phyloP scores from a whole-genome alignment of 139 green algal genomes.

The Pleodorina starrii region DNA sequence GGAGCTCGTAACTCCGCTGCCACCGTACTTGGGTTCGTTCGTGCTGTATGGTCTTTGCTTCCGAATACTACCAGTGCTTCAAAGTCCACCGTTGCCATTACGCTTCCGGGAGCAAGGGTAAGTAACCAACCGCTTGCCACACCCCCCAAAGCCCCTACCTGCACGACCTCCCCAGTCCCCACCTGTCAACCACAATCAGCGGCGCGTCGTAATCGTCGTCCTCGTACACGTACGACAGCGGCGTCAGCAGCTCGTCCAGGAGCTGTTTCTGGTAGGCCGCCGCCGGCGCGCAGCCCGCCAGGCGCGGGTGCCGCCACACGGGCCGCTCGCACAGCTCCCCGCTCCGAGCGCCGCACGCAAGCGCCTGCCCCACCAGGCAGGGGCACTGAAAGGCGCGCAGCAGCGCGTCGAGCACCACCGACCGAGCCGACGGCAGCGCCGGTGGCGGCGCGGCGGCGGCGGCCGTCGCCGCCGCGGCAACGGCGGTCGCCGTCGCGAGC shows the following conservation, averaged over 20 bases:
- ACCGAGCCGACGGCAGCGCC: not conserved
- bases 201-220: slow-evolving; percentile 48
- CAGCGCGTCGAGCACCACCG: not conserved
- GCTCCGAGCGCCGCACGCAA: not conserved
- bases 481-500: not conserved
- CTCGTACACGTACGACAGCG: slow-evolving; percentile 51
- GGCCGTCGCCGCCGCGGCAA: not conserved
- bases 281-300: slow-evolving; percentile 35
- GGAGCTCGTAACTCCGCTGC: too few relatives aligned
- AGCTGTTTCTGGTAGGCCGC: slow-evolving; percentile 43
- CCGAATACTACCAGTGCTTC: too few relatives aligned
- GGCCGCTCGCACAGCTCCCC: slow-evolving; percentile 4
- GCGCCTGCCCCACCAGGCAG: slow-evolving; percentile 20
- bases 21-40: too few relatives aligned
- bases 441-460: not conserved
- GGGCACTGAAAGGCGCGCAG: slow-evolving; percentile 25
- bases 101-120: too few relatives aligned
- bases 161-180: not conserved
- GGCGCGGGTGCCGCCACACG: slow-evolving; percentile 42
- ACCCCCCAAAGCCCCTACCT: slow-evolving; percentile 34
- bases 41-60: too few relatives aligned
- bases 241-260: slow-evolving; percentile 24
- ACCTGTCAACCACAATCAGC: slow-evolving; percentile 11
- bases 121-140: too few relatives aligned
- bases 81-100: too few relatives aligned